These are phyloP conservation scores for Ceratocystis harringtonii DNA, from an alignment of 2,329 filamentous ascomycete species.

Conservation along the genomic window DNA sequence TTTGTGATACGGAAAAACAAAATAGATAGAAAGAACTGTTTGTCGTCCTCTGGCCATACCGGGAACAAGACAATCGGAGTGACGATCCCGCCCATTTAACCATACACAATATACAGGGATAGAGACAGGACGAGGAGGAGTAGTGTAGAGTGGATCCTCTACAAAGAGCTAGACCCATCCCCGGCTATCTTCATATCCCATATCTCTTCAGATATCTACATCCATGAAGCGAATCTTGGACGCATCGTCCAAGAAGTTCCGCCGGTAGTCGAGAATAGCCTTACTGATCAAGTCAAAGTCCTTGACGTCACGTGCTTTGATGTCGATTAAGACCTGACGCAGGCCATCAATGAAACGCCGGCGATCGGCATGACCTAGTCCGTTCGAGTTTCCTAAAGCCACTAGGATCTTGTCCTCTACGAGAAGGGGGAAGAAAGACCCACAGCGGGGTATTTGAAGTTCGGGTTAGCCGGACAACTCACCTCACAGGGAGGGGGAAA, in stretches of 20 bases:
- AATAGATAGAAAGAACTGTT: too few relatives aligned
- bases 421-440: conserved; percentile 5
- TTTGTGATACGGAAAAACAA: too few relatives aligned
- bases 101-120: too few relatives aligned
- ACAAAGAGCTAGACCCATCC: neutral
- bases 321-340: conserved; percentile 42
- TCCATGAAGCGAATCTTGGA: conserved; percentile 36
- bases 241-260: conserved; percentile 47
- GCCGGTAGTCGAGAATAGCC: conserved; percentile 52
- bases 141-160: too few relatives aligned
- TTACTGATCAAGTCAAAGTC: conserved; percentile 53
- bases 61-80: too few relatives aligned
- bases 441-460: neutral
- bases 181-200: too few relatives aligned
- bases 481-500: conserved; percentile 1
- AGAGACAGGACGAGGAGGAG: too few relatives aligned
- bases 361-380: conserved; percentile 46
- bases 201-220: conserved; percentile 9
- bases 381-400: conserved; percentile 52
- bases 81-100: too few relatives aligned
- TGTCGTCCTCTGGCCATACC: too few relatives aligned
- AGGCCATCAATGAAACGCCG: conserved; percentile 48
- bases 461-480: conserved; percentile 10
- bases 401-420: conserved; percentile 59
- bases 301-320: conserved; percentile 43